Evolutionary conservation across 805 yeast genomes (phyloP), one percentile per base, ranked within the genome.

Genomic region (Suhomyces emberorum): DNA sequence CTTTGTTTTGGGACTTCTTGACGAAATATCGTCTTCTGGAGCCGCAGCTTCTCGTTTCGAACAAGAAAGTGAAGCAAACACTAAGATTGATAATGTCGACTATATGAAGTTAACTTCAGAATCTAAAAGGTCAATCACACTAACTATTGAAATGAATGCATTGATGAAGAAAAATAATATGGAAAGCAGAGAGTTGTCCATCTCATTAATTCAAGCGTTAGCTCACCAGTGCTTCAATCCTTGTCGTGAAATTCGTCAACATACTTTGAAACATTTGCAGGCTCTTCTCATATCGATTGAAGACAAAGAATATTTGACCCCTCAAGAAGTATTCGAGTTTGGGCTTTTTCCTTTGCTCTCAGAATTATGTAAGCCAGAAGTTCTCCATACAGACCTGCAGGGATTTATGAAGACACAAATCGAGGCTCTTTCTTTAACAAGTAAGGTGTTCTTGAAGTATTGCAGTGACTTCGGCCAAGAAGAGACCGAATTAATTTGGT

Each of bases 151-250:
- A 3, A 58, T 84, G 36, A 45, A 76, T 18, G 55, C 61, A 4
- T 46, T 69, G 17, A 51, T 70, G 11, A 54, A 54, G 7, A 43
- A 56, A 4, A 48, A 54, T 10, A 54, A 56, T 3, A 69, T 71
- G 41, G 49, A 60, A n/a, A 60, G 57, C 4, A 52, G 59, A 34
- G 63, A 59, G 32, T 48, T 63, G 15, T 65, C 77, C 47, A 74
- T 73, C 45, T 83, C 95, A 1, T 65, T 86, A 42, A 69, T 84
- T 19, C 91, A 87, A 53, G 95, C 95, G 0, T 68, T 88, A 36
- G 88, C 93, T 0, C 91, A 84, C 51, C 96, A 89, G 56, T 85
- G 96, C 55, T 74, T 83, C 54, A 88, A 88, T 51, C 95, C 96
- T 14, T 86, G 95, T 55, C 68, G 86, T 18, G 88, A 85, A 51